Evolutionary conservation across 2,329 filamentous ascomycete species (phyloP).

Genomic region (Blumeria hordei): DNA sequence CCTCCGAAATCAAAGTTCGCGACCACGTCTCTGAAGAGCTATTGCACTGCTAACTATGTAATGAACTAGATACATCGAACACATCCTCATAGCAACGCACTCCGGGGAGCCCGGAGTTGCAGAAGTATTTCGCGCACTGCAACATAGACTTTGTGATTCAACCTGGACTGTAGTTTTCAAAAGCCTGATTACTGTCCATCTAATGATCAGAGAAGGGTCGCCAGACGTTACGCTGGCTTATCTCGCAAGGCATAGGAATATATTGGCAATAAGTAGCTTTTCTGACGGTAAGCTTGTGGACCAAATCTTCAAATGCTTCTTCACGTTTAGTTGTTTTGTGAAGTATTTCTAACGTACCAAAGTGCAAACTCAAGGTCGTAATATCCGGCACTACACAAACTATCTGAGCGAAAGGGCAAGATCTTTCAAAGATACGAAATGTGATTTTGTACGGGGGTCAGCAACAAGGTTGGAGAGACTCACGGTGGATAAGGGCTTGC

Average conservation of each 20-base stretch:
- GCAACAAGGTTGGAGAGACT: constrained; percentile 67
- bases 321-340: background rate
- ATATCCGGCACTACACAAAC: constrained; percentile 75
- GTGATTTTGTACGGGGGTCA: constrained; percentile 70
- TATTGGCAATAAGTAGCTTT: constrained; percentile 72
- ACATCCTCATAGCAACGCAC: constrained; percentile 87
- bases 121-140: constrained; percentile 82
- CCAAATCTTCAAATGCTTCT: too few relatives aligned
- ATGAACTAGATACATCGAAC: constrained; percentile 41
- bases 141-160: constrained; percentile 72
- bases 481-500: constrained; percentile 70
- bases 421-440: constrained; percentile 61
- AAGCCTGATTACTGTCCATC: constrained; percentile 76
- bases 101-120: constrained; percentile 83
- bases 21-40: background rate
- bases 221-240: constrained; percentile 71
- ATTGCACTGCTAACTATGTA: constrained; percentile 6
- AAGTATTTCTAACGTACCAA: constrained; percentile 15
- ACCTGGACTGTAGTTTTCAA: constrained; percentile 99
- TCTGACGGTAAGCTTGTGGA: constrained; percentile 48
- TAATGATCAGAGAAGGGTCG: constrained; percentile 93
- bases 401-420: constrained; percentile 67
- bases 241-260: constrained; percentile 57
- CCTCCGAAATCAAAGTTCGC: constrained; percentile 90
- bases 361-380: constrained; percentile 88